Evolutionary conservation across 768 basidiomycete species (phyloP), one percentile per base, ranked within the genome.

Genomic region (Hygrophoropsis aurantiaca): DNA sequence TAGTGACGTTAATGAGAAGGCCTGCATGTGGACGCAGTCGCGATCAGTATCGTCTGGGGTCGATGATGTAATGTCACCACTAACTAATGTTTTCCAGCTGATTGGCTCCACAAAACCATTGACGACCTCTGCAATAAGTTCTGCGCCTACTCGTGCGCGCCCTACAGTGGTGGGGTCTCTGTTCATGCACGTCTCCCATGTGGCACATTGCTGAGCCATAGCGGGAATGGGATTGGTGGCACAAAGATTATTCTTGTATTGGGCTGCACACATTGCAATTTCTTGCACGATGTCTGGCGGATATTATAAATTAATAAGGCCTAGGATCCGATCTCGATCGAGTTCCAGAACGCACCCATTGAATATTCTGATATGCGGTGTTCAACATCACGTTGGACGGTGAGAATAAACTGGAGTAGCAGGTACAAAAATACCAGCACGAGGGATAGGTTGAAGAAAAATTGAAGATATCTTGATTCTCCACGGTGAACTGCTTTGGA

Each of bases 101-200:
- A 99, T 94, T 40, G 89, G 88, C 61, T 99, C 95, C 11, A 98
- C 90, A 61, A 99, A 99, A 1, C 91, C 85, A 63, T 97, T 97
- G 52, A 97, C 85, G 36, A 97, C 88, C 61, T 97, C 94, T 43
- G 92, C 95, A 66, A 98, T 85, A 47, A 97, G 82, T 74, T 97
- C 93, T 47, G 94, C 94, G 36, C 89, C 85, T 54, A 99, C 87
- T 58, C 81, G 84, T 49, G 93, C 90, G 48, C 92, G 87, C 1
- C 92, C 92, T 34, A 94, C 81, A 33, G 86, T 84, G 16, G 85
- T 83, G 45, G 94, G 92, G 73, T 97, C 94, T 49, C 90, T 85
- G 68, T 88, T 85, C 94, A 97, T 95, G 63, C 94, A 97, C 5
- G 81, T 80, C 60, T 95, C 90, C 95, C 95, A 98, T 50, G 79